These are phyloP conservation scores for Sonneratia caseolaris DNA, from an alignment of 345 rosid genomes.

Conservation along the genomic window DNA sequence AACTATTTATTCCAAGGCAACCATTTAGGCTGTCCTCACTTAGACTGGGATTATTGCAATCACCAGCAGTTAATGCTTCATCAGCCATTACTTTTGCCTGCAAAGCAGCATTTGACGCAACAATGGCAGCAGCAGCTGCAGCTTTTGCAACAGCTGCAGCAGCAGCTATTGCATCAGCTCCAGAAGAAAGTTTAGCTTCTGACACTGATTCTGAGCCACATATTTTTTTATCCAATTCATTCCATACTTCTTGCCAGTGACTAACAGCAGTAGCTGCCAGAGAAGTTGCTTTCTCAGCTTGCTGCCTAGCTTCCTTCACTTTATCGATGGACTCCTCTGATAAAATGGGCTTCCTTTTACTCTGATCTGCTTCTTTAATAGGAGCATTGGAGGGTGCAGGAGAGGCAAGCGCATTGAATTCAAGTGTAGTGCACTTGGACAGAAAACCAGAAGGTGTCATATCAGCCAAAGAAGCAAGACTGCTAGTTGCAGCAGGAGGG, in stretches of 20 bases:
- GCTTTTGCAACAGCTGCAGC: slow-evolving; percentile 98
- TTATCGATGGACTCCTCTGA: slow-evolving; percentile 56
- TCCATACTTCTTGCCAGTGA: slow-evolving; percentile 69
- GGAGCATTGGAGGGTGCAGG: slow-evolving; percentile 28
- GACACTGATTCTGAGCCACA: slow-evolving; percentile 43
- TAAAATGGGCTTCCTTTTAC: slow-evolving; percentile 30
- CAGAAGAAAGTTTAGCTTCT: slow-evolving; percentile 66
- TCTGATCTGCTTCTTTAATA: slow-evolving; percentile 24
- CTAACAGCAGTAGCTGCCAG: slow-evolving; percentile 72
- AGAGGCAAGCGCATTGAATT: slow-evolving; percentile 27
- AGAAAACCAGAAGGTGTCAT: slow-evolving; percentile 27
- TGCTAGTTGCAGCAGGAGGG: slow-evolving; percentile 29
- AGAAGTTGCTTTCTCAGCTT: slow-evolving; percentile 38
- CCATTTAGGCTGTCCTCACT: slow-evolving; percentile 20
- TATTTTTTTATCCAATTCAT: slow-evolving; percentile 50
- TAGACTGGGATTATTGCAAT: slow-evolving; percentile 19
- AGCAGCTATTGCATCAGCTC: slow-evolving; percentile 73
- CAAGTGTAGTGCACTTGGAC: slow-evolving; percentile 32
- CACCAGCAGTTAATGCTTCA: slow-evolving; percentile 47
- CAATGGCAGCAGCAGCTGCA: slow-evolving; percentile 94
- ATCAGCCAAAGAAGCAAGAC: slow-evolving; percentile 28
- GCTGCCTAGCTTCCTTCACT: slow-evolving; percentile 59
- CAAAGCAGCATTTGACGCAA: slow-evolving; percentile 87
- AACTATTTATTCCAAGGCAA: slow-evolving; percentile 36
- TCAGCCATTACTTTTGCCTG: slow-evolving; percentile 96